phyloP scores from a whole-genome alignment of 2,329 filamentous ascomycete genomes.

The Fusarium solani-melongenae region DNA sequence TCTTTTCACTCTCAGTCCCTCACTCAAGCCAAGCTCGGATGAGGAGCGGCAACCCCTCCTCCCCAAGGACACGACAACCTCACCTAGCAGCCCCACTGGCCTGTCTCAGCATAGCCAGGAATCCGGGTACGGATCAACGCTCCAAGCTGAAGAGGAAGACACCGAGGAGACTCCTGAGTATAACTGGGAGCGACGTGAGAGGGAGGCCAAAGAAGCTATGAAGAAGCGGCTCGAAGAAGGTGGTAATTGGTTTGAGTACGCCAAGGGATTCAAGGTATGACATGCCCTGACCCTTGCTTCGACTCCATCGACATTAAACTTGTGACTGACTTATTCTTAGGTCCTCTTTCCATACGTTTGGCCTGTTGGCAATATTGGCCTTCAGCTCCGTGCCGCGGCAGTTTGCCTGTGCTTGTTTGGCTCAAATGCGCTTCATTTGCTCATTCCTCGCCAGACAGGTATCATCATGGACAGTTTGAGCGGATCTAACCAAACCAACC shows the following conservation, averaged over 20 bases:
- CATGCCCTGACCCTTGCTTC: not conserved
- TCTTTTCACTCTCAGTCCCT: slow-evolving; percentile 21
- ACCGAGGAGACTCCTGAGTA: slow-evolving; percentile 59
- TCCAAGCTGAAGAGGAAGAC: slow-evolving; percentile 50
- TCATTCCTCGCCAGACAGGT: slow-evolving; percentile 85
- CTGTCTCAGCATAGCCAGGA: slow-evolving; percentile 35
- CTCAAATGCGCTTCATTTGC: slow-evolving; percentile 77
- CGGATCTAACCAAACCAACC: slow-evolving; percentile 57
- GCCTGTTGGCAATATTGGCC: slow-evolving; percentile 72
- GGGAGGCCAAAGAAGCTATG: slow-evolving; percentile 67
- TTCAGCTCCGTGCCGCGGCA: slow-evolving; percentile 75
- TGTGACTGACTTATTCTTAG: slow-evolving; percentile 49
- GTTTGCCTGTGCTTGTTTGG: slow-evolving; percentile 76
- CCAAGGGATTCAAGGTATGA: slow-evolving; percentile 74
- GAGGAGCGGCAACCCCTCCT: slow-evolving; percentile 70
- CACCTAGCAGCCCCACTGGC: slow-evolving; percentile 36
- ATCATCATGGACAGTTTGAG: slow-evolving; percentile 79
- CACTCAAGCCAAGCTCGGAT: slow-evolving; percentile 52
- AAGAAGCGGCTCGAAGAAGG: slow-evolving; percentile 77
- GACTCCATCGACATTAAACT: not conserved
- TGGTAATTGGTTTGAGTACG: slow-evolving; percentile 81
- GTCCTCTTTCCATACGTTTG: slow-evolving; percentile 84
- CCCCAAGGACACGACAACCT: slow-evolving; percentile 42
- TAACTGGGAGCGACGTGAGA: slow-evolving; percentile 64
- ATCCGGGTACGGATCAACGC: slow-evolving; percentile 56